These are phyloP conservation scores for Coemansia sp. DNA, from an alignment of 192 early-diverging fungal species.

Conservation along the genomic window DNA sequence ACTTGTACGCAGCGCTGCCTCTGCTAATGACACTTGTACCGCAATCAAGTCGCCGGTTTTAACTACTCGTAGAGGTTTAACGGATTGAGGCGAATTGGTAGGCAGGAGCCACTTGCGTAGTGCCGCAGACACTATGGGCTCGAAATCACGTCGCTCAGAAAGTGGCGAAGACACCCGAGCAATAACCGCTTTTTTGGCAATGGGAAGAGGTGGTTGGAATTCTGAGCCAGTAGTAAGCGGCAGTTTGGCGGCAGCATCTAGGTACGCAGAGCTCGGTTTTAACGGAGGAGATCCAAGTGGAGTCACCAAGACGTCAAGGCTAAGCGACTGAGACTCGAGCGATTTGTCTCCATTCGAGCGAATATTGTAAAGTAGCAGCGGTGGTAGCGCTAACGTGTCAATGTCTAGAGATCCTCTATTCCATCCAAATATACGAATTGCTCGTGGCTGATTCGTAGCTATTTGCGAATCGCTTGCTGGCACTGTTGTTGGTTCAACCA, in stretches of 20 bases:
- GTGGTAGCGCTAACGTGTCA: conserved; percentile 30
- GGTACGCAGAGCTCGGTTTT: conserved; percentile 20
- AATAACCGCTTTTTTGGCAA: conserved; percentile 34
- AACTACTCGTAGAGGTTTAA: conserved; percentile 27
- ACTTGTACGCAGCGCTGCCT: conserved; percentile 30
- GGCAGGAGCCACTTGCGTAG: conserved; percentile 38
- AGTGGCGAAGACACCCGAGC: conserved; percentile 47
- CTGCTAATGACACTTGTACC: conserved; percentile 28
- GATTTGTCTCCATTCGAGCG: background rate
- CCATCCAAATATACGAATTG: conserved; percentile 45
- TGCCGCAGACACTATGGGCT: conserved; percentile 30
- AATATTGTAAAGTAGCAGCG: conserved; percentile 33
- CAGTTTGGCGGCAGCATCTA: conserved; percentile 2
- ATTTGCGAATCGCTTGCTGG: background rate
- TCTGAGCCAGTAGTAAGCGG: background rate
- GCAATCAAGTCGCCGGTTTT: conserved; percentile 44
- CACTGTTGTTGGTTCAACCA: conserved; percentile 8
- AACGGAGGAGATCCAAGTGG: conserved; percentile 36
- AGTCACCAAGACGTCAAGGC: conserved; percentile 10
- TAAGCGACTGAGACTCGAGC: background rate
- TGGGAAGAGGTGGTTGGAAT: conserved; percentile 28
- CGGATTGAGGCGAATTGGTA: no score
- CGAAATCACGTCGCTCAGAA: conserved; percentile 43
- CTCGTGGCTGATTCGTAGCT: conserved; percentile 11
- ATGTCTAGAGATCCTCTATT: conserved; percentile 1